These are phyloP conservation scores for Colletotrichum lindemuthianum DNA, from an alignment of 2,329 filamentous ascomycete species.

Conservation along the genomic window DNA sequence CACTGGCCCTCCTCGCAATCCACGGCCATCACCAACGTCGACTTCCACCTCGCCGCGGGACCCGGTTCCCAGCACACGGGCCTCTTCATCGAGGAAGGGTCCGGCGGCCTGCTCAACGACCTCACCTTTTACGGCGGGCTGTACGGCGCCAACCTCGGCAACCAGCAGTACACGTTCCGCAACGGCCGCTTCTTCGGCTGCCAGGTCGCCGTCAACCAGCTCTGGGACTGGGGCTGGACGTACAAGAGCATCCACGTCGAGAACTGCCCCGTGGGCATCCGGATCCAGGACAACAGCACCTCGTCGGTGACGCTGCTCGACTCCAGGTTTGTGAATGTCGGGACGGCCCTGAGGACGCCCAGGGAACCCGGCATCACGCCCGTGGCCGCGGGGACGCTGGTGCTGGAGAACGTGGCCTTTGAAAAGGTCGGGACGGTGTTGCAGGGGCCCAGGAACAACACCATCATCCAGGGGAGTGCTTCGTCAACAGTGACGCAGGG, in stretches of 20 bases:
- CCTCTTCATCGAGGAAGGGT: constrained; percentile 72
- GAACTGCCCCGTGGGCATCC: constrained; percentile 72
- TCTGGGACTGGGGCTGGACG: constrained; percentile 82
- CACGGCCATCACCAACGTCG: constrained; percentile 67
- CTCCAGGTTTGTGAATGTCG: constrained; percentile 74
- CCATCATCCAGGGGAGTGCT: constrained; percentile 66
- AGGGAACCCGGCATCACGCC: constrained; percentile 46
- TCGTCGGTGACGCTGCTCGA: constrained; percentile 82
- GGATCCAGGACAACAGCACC: constrained; percentile 72
- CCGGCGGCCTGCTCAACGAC: constrained; percentile 75
- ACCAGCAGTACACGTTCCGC: constrained; percentile 77
- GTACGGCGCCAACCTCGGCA: constrained; percentile 66
- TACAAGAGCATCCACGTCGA: constrained; percentile 74
- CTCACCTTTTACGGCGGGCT: constrained; percentile 76
- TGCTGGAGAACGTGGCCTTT: constrained; percentile 60
- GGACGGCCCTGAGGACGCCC: constrained; percentile 74
- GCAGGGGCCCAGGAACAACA: constrained; percentile 52
- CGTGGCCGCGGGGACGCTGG: constrained; percentile 53
- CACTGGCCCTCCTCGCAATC: constrained; percentile 77
- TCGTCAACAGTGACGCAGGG: constrained; percentile 63
- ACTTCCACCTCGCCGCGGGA: constrained; percentile 60
- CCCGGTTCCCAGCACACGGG: constrained; percentile 62
- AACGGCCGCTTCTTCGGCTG: constrained; percentile 74
- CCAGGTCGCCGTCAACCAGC: constrained; percentile 74
- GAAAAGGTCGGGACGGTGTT: constrained; percentile 48